Evolutionary conservation across 768 basidiomycete species (phyloP), one percentile per base, ranked within the genome.

Genomic region (Termitomyces sp.): DNA sequence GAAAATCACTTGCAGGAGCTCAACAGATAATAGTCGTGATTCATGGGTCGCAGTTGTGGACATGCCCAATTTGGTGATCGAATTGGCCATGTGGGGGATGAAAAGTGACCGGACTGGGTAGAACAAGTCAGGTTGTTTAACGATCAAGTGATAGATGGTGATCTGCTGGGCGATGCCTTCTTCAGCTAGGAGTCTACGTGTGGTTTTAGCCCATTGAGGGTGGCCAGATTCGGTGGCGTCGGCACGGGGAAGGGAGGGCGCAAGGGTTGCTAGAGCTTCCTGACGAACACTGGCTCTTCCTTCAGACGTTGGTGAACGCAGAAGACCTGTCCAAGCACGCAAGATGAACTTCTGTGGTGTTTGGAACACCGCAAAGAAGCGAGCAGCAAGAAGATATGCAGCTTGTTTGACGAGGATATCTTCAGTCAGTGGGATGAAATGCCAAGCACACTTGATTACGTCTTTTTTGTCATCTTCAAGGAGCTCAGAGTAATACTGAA

Each of bases 331-430:
- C 95, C 95, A 98, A 27, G 95, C 90, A 6, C 89, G 83, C 54
- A 95, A 73, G 51, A 96, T 86, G 70, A 99, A 95, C 72, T 97
- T 98, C 60, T 85, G 81, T 1, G 96, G 95, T 0, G 88, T 90
- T 18, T 90, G 91, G 71, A 90, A 95, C 7, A 85, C 86, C 15
- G 89, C 87, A 66, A 96, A 95, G 79, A 98, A 98, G 34, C 89
- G 85, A 41, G 97, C 93, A 36, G 91, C 86, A 6, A 98, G 81
- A 37, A 97, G 82, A 69, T 94, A 94, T 0, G 93, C 90, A 9
- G 91, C 91, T 70, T 98, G 93, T 71, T 93, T 95, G 67, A 97
- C 92, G 20, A 95, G 86, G 6, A 88, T 82, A 69, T 98, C 97
- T 44, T 96, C 93, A 56, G 78, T 87, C 54, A 67, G 67, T 6